Conservation (phyloP, 1,284 basidiomycete species). For the Cutaneotrichosporon spelunceum region DNA sequence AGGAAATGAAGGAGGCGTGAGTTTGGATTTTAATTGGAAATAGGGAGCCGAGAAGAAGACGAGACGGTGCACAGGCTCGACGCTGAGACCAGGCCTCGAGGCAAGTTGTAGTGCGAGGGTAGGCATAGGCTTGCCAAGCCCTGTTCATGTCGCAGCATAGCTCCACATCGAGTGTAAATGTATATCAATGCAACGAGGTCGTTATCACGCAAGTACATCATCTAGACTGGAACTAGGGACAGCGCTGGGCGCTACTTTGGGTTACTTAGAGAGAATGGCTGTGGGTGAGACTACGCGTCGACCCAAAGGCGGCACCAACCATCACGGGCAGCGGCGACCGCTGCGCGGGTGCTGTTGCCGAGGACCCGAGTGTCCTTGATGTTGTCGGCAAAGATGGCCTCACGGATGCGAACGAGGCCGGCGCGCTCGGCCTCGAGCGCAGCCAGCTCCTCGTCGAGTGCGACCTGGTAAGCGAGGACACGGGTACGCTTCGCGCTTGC, state of each 20-base stretch:
- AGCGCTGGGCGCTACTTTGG: not conserved
- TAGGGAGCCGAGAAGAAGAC: not conserved
- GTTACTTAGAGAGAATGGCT: not conserved
- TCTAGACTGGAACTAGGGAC: constrained; percentile 5
- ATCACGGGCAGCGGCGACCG: constrained; percentile 2
- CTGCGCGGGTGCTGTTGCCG: not conserved
- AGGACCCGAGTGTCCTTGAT: not conserved
- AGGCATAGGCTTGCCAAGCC: too few species aligned
- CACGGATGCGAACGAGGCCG: constrained; percentile 4
- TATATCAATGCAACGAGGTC: not conserved
- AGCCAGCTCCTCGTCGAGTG: constrained; percentile 4
- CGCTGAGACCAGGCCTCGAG: constrained; percentile 4
- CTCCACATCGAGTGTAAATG: not conserved
- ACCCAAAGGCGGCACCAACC: constrained; percentile 9
- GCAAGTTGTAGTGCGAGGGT: not conserved
- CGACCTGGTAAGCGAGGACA: constrained; percentile 5
- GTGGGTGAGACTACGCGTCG: not conserved
- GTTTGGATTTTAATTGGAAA: not conserved
- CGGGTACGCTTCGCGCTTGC: not conserved
- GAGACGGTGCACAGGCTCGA: not conserved
- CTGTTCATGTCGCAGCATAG: not conserved
- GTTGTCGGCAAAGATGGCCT: not conserved
- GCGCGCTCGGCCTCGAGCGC: constrained; percentile 3
- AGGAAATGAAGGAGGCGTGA: constrained; percentile 21
- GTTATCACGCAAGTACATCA: constrained; percentile 3